phyloP scores from a whole-genome alignment of 1,284 basidiomycete genomes.

The Fomitopsis palustris region DNA sequence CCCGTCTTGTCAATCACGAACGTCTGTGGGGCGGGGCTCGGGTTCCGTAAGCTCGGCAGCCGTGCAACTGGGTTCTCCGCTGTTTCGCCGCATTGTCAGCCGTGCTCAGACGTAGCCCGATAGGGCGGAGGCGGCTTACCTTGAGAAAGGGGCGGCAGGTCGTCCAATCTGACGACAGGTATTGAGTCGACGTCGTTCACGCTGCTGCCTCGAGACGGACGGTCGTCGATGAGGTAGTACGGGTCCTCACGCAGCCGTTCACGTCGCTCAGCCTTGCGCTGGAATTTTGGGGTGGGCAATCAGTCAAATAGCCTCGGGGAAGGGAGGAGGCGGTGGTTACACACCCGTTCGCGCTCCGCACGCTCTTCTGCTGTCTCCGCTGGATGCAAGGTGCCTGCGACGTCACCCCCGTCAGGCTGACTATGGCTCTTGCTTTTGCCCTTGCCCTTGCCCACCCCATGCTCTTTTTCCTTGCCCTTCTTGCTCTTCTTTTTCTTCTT shows the following conservation, averaged over 20 bases:
- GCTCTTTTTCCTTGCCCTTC: constrained; percentile 47
- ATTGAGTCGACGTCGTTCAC: constrained; percentile 78
- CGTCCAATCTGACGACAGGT: constrained; percentile 79
- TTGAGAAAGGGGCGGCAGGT: constrained; percentile 48
- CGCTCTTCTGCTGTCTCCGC: constrained; percentile 55
- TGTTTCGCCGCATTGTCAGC: constrained; percentile 7
- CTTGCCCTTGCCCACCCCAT: constrained; percentile 25
- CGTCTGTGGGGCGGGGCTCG: constrained; percentile 22
- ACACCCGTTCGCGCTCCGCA: constrained; percentile 56
- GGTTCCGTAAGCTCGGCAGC: constrained; percentile 28
- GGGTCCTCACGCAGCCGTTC: constrained; percentile 81
- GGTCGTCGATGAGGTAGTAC: constrained; percentile 79
- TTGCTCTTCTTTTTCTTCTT: constrained; percentile 39
- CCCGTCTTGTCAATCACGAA: constrained; percentile 77
- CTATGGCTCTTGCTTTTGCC: constrained; percentile 38
- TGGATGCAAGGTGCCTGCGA: constrained; percentile 27
- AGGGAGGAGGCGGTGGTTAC: constrained; percentile 19
- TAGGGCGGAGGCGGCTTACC: constrained; percentile 23
- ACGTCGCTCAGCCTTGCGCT: constrained; percentile 74
- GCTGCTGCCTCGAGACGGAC: constrained; percentile 27
- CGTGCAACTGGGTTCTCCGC: constrained; percentile 14
- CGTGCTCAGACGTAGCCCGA: background rate
- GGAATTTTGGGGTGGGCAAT: constrained; percentile 9
- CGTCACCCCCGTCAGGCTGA: constrained; percentile 21
- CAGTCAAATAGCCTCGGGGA: background rate